Evolutionary conservation across 139 green algal species (phyloP), one percentile per base, ranked within the genome.

Genomic region (Dunaliella sp.): DNA sequence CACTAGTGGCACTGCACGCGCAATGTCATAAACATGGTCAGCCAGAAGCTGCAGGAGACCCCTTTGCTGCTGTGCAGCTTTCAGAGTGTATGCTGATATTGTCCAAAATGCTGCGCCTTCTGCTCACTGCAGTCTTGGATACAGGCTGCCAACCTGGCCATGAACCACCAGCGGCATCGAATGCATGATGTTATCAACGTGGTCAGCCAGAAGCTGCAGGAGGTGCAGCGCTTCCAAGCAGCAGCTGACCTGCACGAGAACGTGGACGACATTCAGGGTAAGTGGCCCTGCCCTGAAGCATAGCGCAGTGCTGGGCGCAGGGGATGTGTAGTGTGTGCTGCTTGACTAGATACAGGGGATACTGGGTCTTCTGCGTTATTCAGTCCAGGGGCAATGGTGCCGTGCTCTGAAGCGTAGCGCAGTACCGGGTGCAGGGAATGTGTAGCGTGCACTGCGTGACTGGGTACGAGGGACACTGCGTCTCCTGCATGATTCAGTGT

Each of bases 231-330:
- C 28, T 81, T 90, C 83, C 88, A 92, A 72, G 88, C 91, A 48
- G 94, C 95, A 26, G 94, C 86, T 0, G 91, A 96, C 84, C 85
- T 97, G 48, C 87, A 94, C 81, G 90, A 94, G 65, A 65, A 88
- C 80, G 88, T 96, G 73, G 92, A 94, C 81, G 89, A 94, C 75
- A 30, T 90, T 35, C 87, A 91, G 38, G 90, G 86, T 90, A 74
- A 36, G n/a, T n/a, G n/a, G n/a, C n/a, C n/a, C n/a, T n/a, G n/a
- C n/a, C n/a, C n/a, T n/a, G n/a, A n/a, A n/a, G 85, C 0, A 77
- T 79, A 32, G 74, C 33, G 74, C 74, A 79, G 21, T 30, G 26
- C 31, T 12, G 74, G 74, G 74, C 22, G 16, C 21, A 79, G 74
- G 74, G 74, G 21, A n/a, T 16, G 74, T 3, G 26, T 36, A 79